Evolutionary conservation across 2,329 filamentous ascomycete species (phyloP).

Genomic region (Beauveria varroae): DNA sequence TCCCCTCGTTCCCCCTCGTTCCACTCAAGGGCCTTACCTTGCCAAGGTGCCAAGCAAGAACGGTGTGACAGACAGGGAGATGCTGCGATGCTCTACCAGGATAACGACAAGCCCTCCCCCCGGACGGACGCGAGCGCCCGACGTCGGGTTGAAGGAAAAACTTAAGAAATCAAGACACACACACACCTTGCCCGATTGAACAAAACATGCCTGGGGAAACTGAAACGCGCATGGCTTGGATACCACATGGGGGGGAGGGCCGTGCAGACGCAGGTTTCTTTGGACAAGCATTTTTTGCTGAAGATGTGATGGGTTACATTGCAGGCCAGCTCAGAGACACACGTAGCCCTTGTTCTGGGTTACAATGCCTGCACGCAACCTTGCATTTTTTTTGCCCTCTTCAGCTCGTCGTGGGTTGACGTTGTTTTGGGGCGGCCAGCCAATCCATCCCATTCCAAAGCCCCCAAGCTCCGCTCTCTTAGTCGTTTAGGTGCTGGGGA

Average conservation of each 20-base stretch:
- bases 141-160: not conserved
- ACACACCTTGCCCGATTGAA: not conserved
- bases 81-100: too few relatives aligned
- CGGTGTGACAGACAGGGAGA: not conserved
- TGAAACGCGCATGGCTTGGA: not conserved
- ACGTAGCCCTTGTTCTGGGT: not conserved
- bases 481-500: not conserved
- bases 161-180: not conserved
- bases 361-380: too few relatives aligned
- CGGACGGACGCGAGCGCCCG: not conserved
- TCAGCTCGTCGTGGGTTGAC: not conserved
- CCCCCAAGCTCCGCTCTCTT: not conserved
- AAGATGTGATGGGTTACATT: not conserved
- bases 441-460: conserved; percentile 3
- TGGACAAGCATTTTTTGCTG: not conserved
- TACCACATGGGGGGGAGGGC: not conserved
- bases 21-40: too few relatives aligned
- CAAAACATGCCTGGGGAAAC: not conserved
- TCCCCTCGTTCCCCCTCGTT: not conserved
- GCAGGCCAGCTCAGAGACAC: not conserved
- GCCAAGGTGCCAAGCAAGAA: too few relatives aligned
- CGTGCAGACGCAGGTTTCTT: not conserved
- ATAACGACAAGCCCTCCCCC: not conserved
- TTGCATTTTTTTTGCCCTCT: not conserved
- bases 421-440: too few relatives aligned